Base-by-base conservation (phyloP, 176 grass and related monocot genomes). In the Triticum dicoccoides region DNA sequence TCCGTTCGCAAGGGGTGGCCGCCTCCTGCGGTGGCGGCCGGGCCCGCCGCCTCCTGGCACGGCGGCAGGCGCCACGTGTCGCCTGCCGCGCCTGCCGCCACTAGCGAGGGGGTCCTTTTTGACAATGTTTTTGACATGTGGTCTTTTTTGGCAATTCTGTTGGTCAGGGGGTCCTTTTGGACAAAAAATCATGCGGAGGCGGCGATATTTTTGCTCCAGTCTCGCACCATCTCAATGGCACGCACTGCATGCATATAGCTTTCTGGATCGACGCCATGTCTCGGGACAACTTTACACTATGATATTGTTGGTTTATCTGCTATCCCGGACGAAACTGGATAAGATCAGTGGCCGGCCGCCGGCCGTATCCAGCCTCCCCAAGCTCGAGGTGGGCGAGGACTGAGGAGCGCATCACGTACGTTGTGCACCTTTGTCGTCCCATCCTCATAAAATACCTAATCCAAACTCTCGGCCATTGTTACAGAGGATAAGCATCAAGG, bases 401-500 rank as follows among this genome's bases (percentile, higher is more conserved):
- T 5, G 14, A 52, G 51, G 51, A 54, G 51, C 51, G 5, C 5
- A 54, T 54, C 51, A 59, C 54, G 6, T 59, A 59, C 54, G 54
- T 59, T 59, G 10, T 21, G 72, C 47, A 75, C 72, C 8, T 75
- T 47, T 17, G 72, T 75, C 34, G 76, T 76, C 85, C 42, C 68
- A 52, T 17, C 69, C 76, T 76, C 39, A 54, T 87, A 18, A 75
- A 30, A 24, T 11, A 44, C 38, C 32, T 11, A 14, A 14, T 47
- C 42, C 42, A 45, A 73, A 42, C 39, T 23, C n/a, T 73, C 34
- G 70, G 70, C 11, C 59, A 35, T 56, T 76, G 69, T 54, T 90
- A 79, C 75, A 37, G 47, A 45, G 81, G 81, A 91, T 91, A 87
- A 87, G 85, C 65, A 69, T 81, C 81, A 42, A 24, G 13, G 41